Percentiles rank a stretch among this genome's conserved stretches.
phyloP scores from a whole-genome alignment of 2,329 filamentous ascomycete genomes.

The Apiospora saccharicola region DNA sequence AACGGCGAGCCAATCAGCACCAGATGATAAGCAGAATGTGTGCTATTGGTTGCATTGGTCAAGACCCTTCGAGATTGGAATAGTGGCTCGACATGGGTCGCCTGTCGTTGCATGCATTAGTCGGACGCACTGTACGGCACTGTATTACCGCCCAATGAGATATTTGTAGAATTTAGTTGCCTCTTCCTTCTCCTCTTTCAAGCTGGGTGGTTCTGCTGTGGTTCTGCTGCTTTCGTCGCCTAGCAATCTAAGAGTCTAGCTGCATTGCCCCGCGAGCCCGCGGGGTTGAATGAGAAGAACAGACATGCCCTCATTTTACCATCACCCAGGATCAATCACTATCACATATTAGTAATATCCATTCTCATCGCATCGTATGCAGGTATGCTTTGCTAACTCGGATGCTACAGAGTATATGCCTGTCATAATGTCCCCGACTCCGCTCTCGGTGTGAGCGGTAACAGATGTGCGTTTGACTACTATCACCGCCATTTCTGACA shows the following conservation, averaged over 20 bases:
- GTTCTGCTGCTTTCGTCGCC: neutral
- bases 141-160: constrained; percentile 18
- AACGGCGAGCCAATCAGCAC: neutral
- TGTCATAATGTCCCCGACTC: neutral
- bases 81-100: constrained; percentile 6
- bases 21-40: neutral
- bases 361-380: neutral
- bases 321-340: constrained; percentile 5
- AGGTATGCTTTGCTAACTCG: neutral
- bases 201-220: neutral
- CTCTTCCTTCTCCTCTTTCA: neutral
- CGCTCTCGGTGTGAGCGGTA: neutral
- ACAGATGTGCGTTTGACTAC: neutral
- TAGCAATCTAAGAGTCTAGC: neutral
- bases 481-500: constrained; percentile 14
- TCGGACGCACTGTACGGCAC: constrained; percentile 1
- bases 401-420: neutral
- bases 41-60: neutral
- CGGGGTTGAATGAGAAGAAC: neutral
- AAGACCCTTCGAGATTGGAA: constrained; percentile 17
- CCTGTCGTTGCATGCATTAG: constrained; percentile 6
- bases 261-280: constrained; percentile 19
- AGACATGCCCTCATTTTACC: constrained; percentile 7
- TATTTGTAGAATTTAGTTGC: neutral
- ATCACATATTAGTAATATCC: neutral